These are phyloP conservation scores for Pyricularia sp. DNA, from an alignment of 2,329 filamentous ascomycete genomes.

Conservation along the genomic window DNA sequence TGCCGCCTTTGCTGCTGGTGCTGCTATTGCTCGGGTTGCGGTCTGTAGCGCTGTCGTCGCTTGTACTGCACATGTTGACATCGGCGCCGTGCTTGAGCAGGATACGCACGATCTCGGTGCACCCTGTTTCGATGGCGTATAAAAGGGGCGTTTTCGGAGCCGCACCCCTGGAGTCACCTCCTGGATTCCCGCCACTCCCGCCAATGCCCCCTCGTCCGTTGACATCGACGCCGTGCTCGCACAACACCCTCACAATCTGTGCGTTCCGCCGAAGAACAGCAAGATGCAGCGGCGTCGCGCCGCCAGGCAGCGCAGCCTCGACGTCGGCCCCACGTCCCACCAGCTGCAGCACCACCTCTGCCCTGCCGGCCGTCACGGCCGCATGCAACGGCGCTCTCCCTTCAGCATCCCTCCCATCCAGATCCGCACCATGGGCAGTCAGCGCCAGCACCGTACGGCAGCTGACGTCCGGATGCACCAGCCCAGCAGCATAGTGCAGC, in stretches of 20 bases:
- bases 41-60: background rate
- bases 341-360: conserved; percentile 10
- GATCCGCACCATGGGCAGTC: conserved; percentile 11
- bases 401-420: conserved; percentile 10
- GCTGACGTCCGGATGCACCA: conserved; percentile 10
- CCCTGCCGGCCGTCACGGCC: conserved; percentile 11
- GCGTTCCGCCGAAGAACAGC: conserved; percentile 12
- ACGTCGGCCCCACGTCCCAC: conserved; percentile 15
- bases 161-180: background rate
- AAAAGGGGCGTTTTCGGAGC: conserved; percentile 11
- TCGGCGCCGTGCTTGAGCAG: conserved; percentile 13
- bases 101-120: conserved; percentile 14
- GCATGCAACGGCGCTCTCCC: conserved; percentile 14
- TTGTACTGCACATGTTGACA: background rate
- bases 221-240: conserved; percentile 14
- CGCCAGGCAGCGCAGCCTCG: conserved; percentile 11
- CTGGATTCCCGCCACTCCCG: background rate
- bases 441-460: conserved; percentile 11
- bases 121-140: conserved; percentile 14
- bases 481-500: conserved; percentile 14
- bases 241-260: conserved; percentile 13
- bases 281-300: conserved; percentile 13
- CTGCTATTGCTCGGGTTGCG: background rate
- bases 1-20: background rate
- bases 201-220: conserved; percentile 7